A percentile compares a stretch with the other conserved stretches of the same genome.
phyloP scores from a whole-genome alignment of 208 protist species.

The Leishmania tropica region DNA sequence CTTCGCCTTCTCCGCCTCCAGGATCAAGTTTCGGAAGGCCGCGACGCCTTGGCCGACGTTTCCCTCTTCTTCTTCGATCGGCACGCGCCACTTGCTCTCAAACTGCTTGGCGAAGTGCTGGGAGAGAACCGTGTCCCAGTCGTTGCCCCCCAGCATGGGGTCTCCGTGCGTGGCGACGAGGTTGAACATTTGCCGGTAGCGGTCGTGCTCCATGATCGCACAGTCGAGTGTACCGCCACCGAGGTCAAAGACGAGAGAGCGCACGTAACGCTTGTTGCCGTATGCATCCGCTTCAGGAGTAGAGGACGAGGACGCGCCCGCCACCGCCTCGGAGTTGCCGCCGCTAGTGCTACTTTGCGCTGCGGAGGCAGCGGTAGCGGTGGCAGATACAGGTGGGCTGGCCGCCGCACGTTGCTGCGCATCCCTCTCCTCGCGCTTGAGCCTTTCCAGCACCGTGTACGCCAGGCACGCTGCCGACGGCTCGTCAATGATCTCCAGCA shows the following conservation, averaged over 20 bases:
- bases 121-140: conserved; percentile 89
- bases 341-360: neutral
- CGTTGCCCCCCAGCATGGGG: conserved; percentile 90
- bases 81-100: conserved; percentile 88
- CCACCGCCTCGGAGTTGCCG: neutral
- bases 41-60: conserved; percentile 84
- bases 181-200: conserved; percentile 52
- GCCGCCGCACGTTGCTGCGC: neutral
- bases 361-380: neutral
- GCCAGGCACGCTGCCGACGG: conserved; percentile 89
- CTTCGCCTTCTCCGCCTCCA: conserved; percentile 91
- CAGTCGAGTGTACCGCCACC: conserved; percentile 92
- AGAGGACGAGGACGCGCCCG: neutral
- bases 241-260: conserved; percentile 90
- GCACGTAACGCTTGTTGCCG: conserved; percentile 44
- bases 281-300: neutral
- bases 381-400: conserved; percentile 9
- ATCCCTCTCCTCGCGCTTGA: conserved; percentile 6
- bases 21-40: conserved; percentile 64
- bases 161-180: conserved; percentile 91
- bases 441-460: conserved; percentile 72
- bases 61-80: conserved; percentile 83
- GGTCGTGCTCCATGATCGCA: conserved; percentile 90
- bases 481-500: conserved; percentile 94
- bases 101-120: conserved; percentile 84